Conservation (phyloP, 176 grass and related monocot species). For the Miscanthus lutarioriparius region DNA sequence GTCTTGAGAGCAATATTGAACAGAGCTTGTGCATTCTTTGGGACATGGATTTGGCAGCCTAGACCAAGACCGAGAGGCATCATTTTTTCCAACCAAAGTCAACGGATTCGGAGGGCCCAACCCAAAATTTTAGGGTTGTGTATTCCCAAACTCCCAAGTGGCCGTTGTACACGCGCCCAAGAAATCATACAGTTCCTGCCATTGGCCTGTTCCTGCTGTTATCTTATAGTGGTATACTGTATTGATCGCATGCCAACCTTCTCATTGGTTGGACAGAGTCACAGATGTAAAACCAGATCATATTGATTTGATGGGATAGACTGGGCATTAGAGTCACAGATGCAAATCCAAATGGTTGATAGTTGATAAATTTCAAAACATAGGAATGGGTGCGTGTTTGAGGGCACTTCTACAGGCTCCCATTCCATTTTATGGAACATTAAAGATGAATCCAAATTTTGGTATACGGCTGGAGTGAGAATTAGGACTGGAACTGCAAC, state of each 20-base stretch:
- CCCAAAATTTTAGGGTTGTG: background rate
- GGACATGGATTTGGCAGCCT: background rate
- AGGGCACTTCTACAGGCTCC: background rate
- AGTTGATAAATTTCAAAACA: background rate
- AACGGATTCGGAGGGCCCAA: background rate
- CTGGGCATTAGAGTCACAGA: background rate
- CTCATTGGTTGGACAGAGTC: background rate
- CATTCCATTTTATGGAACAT: background rate
- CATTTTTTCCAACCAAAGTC: background rate
- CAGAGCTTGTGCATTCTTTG: no score
- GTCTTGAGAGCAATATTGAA: background rate
- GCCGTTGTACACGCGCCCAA: background rate
- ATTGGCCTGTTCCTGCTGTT: background rate
- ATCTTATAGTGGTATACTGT: background rate
- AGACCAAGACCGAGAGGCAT: background rate
- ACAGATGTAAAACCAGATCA: background rate
- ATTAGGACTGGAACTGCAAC: background rate
- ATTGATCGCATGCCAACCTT: background rate
- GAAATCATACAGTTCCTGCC: background rate
- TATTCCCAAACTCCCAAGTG: background rate
- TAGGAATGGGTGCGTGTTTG: background rate
- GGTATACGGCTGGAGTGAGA: background rate
- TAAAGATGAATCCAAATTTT: background rate
- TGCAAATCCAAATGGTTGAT: background rate
- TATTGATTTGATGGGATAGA: background rate